Evolutionary conservation across 306 rosid genomes (phyloP).

Genomic region (Trifolium fragiferum): DNA sequence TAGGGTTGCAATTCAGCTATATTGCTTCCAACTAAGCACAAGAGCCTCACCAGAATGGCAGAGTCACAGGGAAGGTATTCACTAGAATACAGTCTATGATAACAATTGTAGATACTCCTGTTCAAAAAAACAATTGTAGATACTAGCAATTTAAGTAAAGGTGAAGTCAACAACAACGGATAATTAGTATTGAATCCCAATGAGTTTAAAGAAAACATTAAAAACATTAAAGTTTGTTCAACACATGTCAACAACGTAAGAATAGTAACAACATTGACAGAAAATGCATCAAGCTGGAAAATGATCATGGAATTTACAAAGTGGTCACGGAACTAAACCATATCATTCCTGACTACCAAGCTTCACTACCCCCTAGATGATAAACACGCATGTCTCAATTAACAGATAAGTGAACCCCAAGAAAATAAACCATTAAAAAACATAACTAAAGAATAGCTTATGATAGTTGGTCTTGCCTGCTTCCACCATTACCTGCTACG

Average conservation of each 20-base stretch:
- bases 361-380: constrained; percentile 75
- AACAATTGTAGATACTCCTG: no score
- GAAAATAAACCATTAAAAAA: constrained; percentile 30
- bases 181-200: constrained; percentile 18
- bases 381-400: constrained; percentile 58
- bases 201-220: not conserved
- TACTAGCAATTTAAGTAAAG: no score
- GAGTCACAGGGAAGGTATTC: no score
- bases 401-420: constrained; percentile 48
- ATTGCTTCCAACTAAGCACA: no score
- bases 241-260: constrained; percentile 26
- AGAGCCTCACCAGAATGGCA: no score
- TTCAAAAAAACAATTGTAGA: no score
- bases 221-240: not conserved
- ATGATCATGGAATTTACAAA: constrained; percentile 78
- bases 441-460: not conserved
- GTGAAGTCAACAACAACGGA: constrained; percentile 1
- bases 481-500: constrained; percentile 80
- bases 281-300: constrained; percentile 51
- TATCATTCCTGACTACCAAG: constrained; percentile 74
- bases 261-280: constrained; percentile 31
- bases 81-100: no score
- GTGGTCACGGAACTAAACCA: constrained; percentile 68
- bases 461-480: constrained; percentile 34
- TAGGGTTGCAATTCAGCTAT: no score